Base-by-base conservation (phyloP, 148 eudicot species). In the Arctostaphylos glauca region DNA sequence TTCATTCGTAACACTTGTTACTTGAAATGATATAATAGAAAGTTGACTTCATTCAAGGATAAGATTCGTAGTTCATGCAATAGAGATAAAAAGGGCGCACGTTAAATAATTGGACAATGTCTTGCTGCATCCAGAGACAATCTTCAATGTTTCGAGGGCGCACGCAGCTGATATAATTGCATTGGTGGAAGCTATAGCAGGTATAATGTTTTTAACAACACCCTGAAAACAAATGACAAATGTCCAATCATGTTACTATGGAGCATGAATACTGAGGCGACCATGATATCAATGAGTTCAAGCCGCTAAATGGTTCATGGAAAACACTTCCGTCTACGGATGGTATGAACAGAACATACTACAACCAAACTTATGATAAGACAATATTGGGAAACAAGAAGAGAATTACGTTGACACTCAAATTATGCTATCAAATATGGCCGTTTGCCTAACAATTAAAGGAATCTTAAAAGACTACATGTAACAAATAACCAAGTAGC, bases 111-210 rank as follows among this genome's bases (percentile, higher is more conserved):
- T 94, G 68, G 95, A 91, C 81, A 96, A 85, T 53, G 95, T 89
- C 89, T 93, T 94, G 91, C 99, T 93, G 91, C 99, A 96, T 84
- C 94, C 99, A 74, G 98, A 86, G 79, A 88, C 93, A 76, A 96
- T 90, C 88, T 96, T 96, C 91, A 96, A 89, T 70, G 99, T 93
- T 89, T 96, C 99, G 66, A 94, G 88, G 31, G 99, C 85, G 64
- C 99, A 96, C 21, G 98, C 93, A 80, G 99, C 98, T 60, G 99
- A 94, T 87, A 96, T 91, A 67, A 96, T 92, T 74, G 98, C 99
- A 88, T 96, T 96, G 74, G 99, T 94, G 49, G 98, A 96, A 82
- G 99, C 99, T 86, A 96, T 96, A 81, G 99, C 98, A 70, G 99
- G 99, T 82, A 96, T 96, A 73, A 96, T 96, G 88, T 96, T 96